Evolutionary conservation across 495 filamentous ascomycete genomes (phyloP), one percentile per base, ranked within the genome.

Genomic region (Neurospora cerealis): DNA sequence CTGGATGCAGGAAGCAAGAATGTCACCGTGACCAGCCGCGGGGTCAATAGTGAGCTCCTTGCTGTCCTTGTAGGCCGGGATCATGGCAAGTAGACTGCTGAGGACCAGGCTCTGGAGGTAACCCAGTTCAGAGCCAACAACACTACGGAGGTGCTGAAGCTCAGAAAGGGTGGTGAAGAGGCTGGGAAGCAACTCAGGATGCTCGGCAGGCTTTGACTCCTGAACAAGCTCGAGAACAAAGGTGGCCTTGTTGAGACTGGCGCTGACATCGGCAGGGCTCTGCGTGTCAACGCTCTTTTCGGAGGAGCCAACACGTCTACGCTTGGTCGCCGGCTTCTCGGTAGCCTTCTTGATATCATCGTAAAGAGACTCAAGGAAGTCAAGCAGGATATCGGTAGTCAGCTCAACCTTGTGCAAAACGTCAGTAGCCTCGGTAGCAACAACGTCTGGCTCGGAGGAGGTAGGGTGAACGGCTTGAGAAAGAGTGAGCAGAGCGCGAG

Each of bases 141-240:
- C 86, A 3, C 87, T 84, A 77, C 92, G 91, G 78, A 93, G 92
- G 74, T 92, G 90, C 69, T 96, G 93, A 40, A 98, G 84, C 75
- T 96, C 93, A n/a, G 88, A 90, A 46, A 99, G 87, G 0, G 91
- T 85, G 39, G 91, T 88, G 85, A 98, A 99, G 9, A 98, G 86
- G 48, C 88, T 89, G 73, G 88, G 87, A 4, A 96, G 86, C 41
- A 99, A 83, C 76, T 92, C 86, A 0, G 91, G 89, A 76, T 95
- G 91, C 21, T 87, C 84, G 74, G 89, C 89, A 1, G 92, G 90
- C 21, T 87, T 86, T 28, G 93, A 95, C 69, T 86, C 88, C 75
- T 97, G 93, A 15, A 98, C 85, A 15, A 98, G 83, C 78, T 98
- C 93, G 4, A 97, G 84, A n/a, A 97, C 91, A 75, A 97, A 90